These are phyloP conservation scores for Fusarium setosum DNA, from an alignment of 2,329 filamentous ascomycete genomes.

Conservation along the genomic window DNA sequence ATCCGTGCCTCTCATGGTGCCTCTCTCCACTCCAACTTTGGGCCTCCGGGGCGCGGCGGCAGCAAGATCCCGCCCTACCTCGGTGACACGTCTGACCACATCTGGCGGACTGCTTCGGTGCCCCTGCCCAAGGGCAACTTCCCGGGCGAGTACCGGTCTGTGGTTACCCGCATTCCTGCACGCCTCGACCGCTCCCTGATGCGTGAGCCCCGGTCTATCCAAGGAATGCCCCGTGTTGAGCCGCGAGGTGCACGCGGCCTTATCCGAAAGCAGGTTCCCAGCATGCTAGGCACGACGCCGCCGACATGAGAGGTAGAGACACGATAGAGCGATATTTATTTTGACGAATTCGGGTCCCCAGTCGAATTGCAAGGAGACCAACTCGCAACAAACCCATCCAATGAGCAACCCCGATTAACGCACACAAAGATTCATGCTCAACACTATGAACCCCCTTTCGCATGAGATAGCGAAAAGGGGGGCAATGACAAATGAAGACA, in stretches of 20 bases:
- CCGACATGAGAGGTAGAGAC: conserved; percentile 45
- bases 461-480: conserved; percentile 1
- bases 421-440: not conserved
- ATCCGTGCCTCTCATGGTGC: conserved; percentile 67
- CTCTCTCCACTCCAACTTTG: conserved; percentile 53
- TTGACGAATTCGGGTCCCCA: not conserved
- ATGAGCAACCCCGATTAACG: conserved; percentile 3
- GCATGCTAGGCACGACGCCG: conserved; percentile 58
- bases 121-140: conserved; percentile 71
- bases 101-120: conserved; percentile 78
- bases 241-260: conserved; percentile 62
- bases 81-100: conserved; percentile 79
- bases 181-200: conserved; percentile 88
- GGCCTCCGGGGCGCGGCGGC: conserved; percentile 50
- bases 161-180: conserved; percentile 76
- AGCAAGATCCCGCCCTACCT: conserved; percentile 70
- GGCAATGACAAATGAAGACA: conserved; percentile 16
- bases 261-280: conserved; percentile 66
- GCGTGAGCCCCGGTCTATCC: conserved; percentile 91
- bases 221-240: conserved; percentile 80
- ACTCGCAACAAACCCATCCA: not conserved
- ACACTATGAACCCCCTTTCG: not conserved
- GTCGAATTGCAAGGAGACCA: not conserved
- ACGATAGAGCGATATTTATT: not conserved
- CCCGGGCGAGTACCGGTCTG: conserved; percentile 69